Evolutionary conservation across 768 basidiomycete species (phyloP), one percentile per base, ranked within the genome.

Genomic region (Phylloporus arenicola): DNA sequence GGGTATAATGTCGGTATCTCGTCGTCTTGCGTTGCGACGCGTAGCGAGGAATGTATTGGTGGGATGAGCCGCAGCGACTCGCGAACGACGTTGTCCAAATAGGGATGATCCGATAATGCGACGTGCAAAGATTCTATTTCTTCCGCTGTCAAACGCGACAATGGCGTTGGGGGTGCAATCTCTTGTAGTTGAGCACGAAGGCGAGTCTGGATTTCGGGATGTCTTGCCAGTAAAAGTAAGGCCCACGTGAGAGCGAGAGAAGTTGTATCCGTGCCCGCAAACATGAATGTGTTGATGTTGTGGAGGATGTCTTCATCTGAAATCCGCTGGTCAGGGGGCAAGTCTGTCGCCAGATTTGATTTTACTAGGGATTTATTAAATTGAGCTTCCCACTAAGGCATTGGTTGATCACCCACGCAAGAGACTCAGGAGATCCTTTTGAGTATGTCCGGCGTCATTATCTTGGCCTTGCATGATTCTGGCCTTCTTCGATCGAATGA

Each of bases 241-340:
- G 84, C 83, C 92, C 93, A 96, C 0, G 88, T 88, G 39, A 95
- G 69, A 5, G 84, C 78, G 25, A 93, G 79, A 3, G 88, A 87
- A 11, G 86, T 86, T 1, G 91, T 90, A 60, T 94, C 91, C 12
- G 92, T 89, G 4, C 92, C 92, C 19, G 87, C 90, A 63, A 92
- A 91, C 76, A 92, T 82, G 65, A 94, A 88, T 0, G 91, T 92
- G 58, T 88, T 90, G 67, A 94, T 83, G 52, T 83, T 92, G 60
- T 89, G 74, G 11, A 92, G 74, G 45, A 94, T 84, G 59, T 95
- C 93, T 27, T 86, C 82, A 61, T 96, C 93, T 0, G 91, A 86
- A 56, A 95, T 83, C 31, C 84, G 79, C 54, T 86, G 81, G 43
- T 86, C 82, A 0, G 72, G 72, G 29, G 82, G 75, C 14, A 89